Percentiles rank a stretch among this genome's conserved stretches.
These are phyloP conservation scores for Phytopythium montanum DNA, from an alignment of 352 stramenopile species.

Conservation along the genomic window DNA sequence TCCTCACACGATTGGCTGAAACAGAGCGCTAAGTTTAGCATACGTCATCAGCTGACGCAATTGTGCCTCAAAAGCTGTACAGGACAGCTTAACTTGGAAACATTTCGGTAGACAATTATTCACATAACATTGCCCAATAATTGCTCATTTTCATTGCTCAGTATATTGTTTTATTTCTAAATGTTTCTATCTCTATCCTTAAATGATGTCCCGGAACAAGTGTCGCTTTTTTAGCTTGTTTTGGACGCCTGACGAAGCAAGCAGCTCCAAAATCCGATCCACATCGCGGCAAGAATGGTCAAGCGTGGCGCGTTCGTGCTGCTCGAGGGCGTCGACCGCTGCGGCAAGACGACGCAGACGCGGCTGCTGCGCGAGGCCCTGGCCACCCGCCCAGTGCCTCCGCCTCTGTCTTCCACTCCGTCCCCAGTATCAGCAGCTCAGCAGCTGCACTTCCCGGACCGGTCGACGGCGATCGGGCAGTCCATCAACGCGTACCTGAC, in stretches of 20 bases:
- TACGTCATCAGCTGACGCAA: no score
- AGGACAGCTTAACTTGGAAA: no score
- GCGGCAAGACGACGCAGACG: constrained; percentile 99
- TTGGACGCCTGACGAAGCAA: not conserved
- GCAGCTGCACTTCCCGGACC: constrained; percentile 79
- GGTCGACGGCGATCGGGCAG: constrained; percentile 91
- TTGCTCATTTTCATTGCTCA: no score
- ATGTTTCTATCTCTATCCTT: no score
- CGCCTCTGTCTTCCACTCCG: constrained; percentile 1
- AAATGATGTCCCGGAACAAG: no score
- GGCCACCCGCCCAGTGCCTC: constrained; percentile 9
- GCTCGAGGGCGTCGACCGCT: constrained; percentile 98
- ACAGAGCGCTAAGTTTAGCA: no score
- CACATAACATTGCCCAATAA: no score
- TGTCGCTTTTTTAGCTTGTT: not conserved
- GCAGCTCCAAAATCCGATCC: not conserved
- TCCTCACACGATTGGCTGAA: no score
- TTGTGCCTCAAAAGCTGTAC: no score
- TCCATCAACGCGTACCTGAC: constrained; percentile 98
- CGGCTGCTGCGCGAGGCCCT: constrained; percentile 81
- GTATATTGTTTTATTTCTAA: no score
- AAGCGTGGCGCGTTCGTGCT: constrained; percentile 97
- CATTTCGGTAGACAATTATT: no score
- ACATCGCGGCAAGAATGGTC: constrained; percentile 8
- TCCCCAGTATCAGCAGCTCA: constrained; percentile 5